Percentiles rank a stretch among this genome's conserved stretches.
These are phyloP conservation scores for Scutellaria barbata DNA, from an alignment of 257 asterid species.

Conservation along the genomic window DNA sequence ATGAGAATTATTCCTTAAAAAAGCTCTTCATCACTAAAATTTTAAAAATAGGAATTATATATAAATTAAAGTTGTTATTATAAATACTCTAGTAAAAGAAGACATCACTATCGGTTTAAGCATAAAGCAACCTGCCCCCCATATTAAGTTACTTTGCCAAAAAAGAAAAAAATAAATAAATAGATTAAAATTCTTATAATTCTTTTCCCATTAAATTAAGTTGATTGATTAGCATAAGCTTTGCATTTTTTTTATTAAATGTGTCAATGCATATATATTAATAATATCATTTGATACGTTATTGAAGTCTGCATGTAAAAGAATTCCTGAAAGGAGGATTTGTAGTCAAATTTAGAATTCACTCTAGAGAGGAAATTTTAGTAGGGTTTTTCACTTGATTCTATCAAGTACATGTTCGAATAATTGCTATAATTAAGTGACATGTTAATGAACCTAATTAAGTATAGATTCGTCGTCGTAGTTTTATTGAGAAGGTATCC, in stretches of 20 bases:
- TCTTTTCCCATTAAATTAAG: not conserved
- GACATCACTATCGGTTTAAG: constrained; percentile 38
- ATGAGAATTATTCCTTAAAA: constrained; percentile 39
- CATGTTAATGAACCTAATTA: not conserved
- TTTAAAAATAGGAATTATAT: not conserved
- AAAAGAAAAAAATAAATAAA: not conserved
- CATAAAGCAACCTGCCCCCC: constrained; percentile 38
- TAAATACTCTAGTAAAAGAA: constrained; percentile 31
- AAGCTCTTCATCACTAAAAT: constrained; percentile 32
- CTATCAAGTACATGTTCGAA: not conserved
- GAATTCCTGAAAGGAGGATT: not conserved
- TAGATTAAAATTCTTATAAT: not conserved
- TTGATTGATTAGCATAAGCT: not conserved
- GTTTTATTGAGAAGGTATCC: constrained; percentile 35
- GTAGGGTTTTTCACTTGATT: constrained; percentile 15
- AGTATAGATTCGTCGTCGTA: constrained; percentile 41
- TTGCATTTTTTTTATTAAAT: not conserved
- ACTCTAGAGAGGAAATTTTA: not conserved
- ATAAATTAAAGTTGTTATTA: constrained; percentile 35
- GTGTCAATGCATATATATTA: too few species aligned
- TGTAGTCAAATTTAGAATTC: not conserved
- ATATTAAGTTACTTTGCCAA: constrained; percentile 39
- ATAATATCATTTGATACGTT: too few species aligned
- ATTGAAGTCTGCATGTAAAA: not conserved
- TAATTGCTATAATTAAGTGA: not conserved